A percentile compares a stretch with the other conserved stretches of the same genome.
Evolutionary conservation across 208 protist genomes (phyloP).

Genomic region (Trypanosoma rangeli): DNA sequence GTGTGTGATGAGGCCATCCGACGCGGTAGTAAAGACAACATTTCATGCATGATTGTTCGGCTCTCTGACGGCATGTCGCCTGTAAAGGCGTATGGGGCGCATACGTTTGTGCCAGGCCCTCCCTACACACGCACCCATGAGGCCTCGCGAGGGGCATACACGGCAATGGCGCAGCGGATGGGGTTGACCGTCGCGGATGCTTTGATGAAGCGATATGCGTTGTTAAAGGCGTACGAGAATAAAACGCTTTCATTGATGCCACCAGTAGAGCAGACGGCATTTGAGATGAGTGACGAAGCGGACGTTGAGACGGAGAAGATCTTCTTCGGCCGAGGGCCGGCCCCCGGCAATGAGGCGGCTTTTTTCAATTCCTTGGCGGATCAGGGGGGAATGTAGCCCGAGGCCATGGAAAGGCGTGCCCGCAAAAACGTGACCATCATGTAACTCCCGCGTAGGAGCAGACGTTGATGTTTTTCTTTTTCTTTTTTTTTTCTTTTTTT

Average conservation of each 20-base stretch:
- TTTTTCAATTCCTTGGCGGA: conserved; percentile 77
- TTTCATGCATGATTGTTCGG: conserved; percentile 85
- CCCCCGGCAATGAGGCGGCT: conserved; percentile 76
- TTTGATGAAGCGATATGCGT: conserved; percentile 65
- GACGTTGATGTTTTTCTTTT: neutral
- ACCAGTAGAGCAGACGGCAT: conserved; percentile 77
- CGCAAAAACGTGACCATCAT: no score
- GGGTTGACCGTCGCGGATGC: conserved; percentile 49
- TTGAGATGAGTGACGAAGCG: conserved; percentile 88
- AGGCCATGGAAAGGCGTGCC: neutral
- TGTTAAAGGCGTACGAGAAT: conserved; percentile 65
- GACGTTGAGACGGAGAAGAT: conserved; percentile 78
- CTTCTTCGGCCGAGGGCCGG: conserved; percentile 81
- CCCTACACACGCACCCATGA: conserved; percentile 78
- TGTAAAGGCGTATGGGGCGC: conserved; percentile 44
- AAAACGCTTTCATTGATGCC: conserved; percentile 51
- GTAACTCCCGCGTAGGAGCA: neutral
- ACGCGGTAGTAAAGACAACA: conserved; percentile 92
- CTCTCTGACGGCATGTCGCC: conserved; percentile 62
- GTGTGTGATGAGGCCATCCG: conserved; percentile 89
- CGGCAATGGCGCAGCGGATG: conserved; percentile 67
- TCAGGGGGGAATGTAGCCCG: conserved; percentile 1
- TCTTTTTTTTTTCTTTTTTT: neutral
- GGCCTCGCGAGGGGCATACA: conserved; percentile 62
- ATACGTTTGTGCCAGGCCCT: conserved; percentile 75